Conservation (phyloP, 2,329 filamentous ascomycete genomes). For the Tolypocladium pustulatum region DNA sequence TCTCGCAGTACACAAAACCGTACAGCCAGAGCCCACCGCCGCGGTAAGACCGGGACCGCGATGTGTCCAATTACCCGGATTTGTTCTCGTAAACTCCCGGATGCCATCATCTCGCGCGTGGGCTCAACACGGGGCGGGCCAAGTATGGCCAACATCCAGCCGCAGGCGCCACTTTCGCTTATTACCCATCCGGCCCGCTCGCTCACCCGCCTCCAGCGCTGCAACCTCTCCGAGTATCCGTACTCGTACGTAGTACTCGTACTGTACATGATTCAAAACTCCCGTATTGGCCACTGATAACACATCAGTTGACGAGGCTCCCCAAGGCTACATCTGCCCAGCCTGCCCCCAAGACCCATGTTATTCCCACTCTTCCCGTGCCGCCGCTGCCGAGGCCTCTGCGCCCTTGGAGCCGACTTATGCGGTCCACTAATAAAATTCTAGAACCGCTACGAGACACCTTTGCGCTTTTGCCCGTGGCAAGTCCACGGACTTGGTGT, state of each 20-base stretch:
- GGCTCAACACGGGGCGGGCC: background rate
- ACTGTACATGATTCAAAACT: no score
- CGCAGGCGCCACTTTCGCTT: background rate
- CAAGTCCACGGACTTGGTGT: background rate
- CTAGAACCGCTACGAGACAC: background rate
- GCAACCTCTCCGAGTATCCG: background rate
- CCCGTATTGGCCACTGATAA: background rate
- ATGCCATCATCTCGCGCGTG: background rate
- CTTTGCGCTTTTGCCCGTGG: background rate
- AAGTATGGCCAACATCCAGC: background rate
- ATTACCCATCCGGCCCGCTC: background rate
- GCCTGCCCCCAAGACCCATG: background rate
- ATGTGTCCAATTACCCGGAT: background rate
- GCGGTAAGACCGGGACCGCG: background rate
- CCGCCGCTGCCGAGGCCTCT: conserved; percentile 1
- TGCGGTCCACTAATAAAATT: background rate
- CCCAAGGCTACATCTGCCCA: background rate
- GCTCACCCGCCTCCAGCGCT: background rate
- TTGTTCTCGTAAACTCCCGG: background rate
- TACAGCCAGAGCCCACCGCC: background rate
- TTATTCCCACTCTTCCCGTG: conserved; percentile 1
- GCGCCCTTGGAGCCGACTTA: background rate
- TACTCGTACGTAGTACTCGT: background rate
- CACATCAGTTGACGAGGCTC: background rate
- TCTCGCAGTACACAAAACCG: background rate